These are phyloP conservation scores for Aspergillus affinis DNA, from an alignment of 495 filamentous ascomycete genomes.

Conservation along the genomic window DNA sequence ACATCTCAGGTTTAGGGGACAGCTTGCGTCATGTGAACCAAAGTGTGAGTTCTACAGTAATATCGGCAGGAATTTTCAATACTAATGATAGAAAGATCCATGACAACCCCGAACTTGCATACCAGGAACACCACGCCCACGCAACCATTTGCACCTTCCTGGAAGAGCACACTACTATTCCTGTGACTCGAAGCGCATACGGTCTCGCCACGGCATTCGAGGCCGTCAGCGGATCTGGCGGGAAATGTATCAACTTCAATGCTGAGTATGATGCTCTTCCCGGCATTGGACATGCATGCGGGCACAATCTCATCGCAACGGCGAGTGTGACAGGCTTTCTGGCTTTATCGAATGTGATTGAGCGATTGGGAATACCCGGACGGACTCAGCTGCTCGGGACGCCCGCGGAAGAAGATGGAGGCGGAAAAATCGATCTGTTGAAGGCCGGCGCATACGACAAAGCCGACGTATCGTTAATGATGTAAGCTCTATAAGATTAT, in stretches of 20 bases:
- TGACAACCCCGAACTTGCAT: slow-evolving; percentile 52
- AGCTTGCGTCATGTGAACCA: neutral
- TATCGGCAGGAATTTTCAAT: neutral
- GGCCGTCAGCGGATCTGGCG: slow-evolving; percentile 20
- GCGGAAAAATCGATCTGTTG: slow-evolving; percentile 63
- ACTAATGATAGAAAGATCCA: slow-evolving; percentile 11
- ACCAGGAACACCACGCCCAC: slow-evolving; percentile 52
- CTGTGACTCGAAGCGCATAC: slow-evolving; percentile 43
- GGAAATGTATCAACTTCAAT: slow-evolving; percentile 29
- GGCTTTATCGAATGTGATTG: slow-evolving; percentile 32
- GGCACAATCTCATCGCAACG: slow-evolving; percentile 63
- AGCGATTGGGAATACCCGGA: slow-evolving; percentile 39
- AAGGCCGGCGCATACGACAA: slow-evolving; percentile 54
- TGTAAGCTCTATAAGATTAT: neutral
- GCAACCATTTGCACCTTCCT: slow-evolving; percentile 49
- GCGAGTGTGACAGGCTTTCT: slow-evolving; percentile 54
- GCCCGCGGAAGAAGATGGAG: slow-evolving; percentile 64
- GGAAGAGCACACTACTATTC: slow-evolving; percentile 37
- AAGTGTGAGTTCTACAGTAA: neutral
- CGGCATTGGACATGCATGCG: slow-evolving; percentile 58
- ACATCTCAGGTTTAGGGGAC: neutral
- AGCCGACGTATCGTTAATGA: slow-evolving; percentile 56
- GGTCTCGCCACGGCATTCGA: slow-evolving; percentile 27
- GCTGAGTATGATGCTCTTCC: slow-evolving; percentile 50
- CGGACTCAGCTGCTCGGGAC: slow-evolving; percentile 60